A percentile compares a stretch with the other conserved stretches of the same genome.
Evolutionary conservation across 1,139 yeast species (phyloP).

Genomic region (Magnusiomyces paraingens): DNA sequence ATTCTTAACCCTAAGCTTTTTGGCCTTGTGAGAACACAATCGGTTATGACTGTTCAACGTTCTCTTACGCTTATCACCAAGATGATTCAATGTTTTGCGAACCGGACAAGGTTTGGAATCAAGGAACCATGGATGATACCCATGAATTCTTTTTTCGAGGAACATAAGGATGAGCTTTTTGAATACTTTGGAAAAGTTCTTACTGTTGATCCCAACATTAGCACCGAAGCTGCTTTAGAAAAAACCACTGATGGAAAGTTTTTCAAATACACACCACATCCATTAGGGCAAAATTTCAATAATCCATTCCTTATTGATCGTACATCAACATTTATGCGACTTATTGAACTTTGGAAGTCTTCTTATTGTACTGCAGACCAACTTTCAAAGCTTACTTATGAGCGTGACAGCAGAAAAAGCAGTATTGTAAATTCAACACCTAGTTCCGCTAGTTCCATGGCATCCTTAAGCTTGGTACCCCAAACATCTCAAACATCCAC

Average conservation of each 20-base stretch:
- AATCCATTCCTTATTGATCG: constrained; percentile 5
- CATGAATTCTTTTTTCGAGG: constrained; percentile 61
- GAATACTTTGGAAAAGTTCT: constrained; percentile 61
- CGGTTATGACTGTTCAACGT: constrained; percentile 63
- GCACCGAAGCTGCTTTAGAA: not conserved
- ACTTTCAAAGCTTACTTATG: not conserved
- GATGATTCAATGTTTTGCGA: constrained; percentile 71
- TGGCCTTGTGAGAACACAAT: constrained; percentile 63
- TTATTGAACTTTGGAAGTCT: constrained; percentile 6
- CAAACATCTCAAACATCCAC: no score
- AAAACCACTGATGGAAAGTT: not conserved
- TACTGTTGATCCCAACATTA: not conserved
- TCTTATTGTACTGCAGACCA: constrained; percentile 6
- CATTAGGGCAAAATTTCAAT: constrained; percentile 1
- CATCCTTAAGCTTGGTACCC: no score
- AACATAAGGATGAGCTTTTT: constrained; percentile 51
- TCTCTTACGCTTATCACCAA: constrained; percentile 82
- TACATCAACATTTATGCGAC: not conserved
- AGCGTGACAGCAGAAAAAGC: not conserved
- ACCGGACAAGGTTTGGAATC: constrained; percentile 63
- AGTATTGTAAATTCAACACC: no score
- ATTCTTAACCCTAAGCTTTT: constrained; percentile 82
- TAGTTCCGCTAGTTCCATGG: no score
- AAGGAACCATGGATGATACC: constrained; percentile 77
- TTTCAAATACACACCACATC: constrained; percentile 1